A percentile compares a stretch with the other conserved stretches of the same genome.
Conservation (phyloP, 768 basidiomycete genomes). For the Phlebiopsis flavidoalba region DNA sequence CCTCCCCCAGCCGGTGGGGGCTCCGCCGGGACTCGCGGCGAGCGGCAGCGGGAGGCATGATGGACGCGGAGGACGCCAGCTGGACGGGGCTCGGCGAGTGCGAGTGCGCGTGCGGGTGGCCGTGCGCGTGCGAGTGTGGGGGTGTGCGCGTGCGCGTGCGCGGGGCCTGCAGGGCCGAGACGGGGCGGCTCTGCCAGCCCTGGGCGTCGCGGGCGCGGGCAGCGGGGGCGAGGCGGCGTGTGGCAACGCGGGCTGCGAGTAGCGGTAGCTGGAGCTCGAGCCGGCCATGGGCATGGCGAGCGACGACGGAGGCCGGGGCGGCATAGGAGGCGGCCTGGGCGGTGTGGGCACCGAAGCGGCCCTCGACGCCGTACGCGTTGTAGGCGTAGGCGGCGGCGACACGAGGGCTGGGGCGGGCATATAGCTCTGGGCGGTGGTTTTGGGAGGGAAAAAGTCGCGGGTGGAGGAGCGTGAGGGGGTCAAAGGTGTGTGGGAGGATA, state of each 20-base stretch:
- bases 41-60: constrained; percentile 14
- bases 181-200: background rate
- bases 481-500: constrained; percentile 13
- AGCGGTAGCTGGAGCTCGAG: constrained; percentile 6
- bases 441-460: constrained; percentile 11
- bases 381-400: background rate
- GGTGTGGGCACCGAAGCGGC: constrained; percentile 5
- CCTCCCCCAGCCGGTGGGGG: constrained; percentile 39
- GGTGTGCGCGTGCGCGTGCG: background rate
- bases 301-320: constrained; percentile 14
- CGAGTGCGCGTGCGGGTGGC: background rate
- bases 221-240: constrained; percentile 17
- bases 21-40: constrained; percentile 14
- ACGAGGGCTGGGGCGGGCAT: constrained; percentile 7
- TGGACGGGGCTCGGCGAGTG: constrained; percentile 1
- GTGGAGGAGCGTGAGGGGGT: constrained; percentile 12
- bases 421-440: constrained; percentile 1
- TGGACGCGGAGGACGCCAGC: constrained; percentile 1
- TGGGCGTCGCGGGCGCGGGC: background rate
- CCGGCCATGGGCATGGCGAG: constrained; percentile 4
- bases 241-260: constrained; percentile 20
- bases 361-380: constrained; percentile 7
- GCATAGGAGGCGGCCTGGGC: background rate
- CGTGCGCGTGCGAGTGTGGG: background rate
- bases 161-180: background rate